phyloP scores from a whole-genome alignment of 192 early-diverging fungal species.

The Gryganskiella cystojenkinii region DNA sequence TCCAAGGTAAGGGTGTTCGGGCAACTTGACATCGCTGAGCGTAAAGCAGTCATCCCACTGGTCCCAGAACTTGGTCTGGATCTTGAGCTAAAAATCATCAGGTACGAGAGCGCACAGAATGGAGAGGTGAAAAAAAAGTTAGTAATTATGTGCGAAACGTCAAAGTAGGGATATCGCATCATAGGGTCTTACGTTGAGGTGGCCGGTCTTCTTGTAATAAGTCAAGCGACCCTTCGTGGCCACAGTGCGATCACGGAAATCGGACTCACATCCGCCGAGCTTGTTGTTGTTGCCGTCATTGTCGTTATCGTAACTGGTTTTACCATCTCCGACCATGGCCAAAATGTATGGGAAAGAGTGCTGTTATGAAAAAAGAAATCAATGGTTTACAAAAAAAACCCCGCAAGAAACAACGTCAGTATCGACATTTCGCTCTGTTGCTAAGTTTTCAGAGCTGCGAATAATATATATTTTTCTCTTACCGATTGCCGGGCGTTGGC shows the following conservation, averaged over 20 bases:
- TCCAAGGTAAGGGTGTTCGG: slow-evolving; percentile 83
- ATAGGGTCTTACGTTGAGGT: slow-evolving; percentile 3
- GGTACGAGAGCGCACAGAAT: not conserved
- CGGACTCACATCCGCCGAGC: slow-evolving; percentile 74
- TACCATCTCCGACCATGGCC: slow-evolving; percentile 95
- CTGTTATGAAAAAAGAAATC: slow-evolving; percentile 27
- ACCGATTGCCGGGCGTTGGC: slow-evolving; percentile 73
- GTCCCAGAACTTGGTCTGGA: slow-evolving; percentile 62
- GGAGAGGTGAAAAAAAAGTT: not conserved
- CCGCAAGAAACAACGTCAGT: not conserved
- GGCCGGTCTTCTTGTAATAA: slow-evolving; percentile 68
- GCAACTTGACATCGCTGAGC: slow-evolving; percentile 80
- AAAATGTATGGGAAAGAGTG: slow-evolving; percentile 89
- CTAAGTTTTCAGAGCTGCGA: no score
- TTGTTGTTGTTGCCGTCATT: slow-evolving; percentile 84
- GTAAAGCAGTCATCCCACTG: slow-evolving; percentile 90
- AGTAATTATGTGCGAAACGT: no score
- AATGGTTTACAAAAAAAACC: not conserved
- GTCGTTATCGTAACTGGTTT: slow-evolving; percentile 84
- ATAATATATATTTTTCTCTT: no score
- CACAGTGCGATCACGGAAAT: slow-evolving; percentile 78
- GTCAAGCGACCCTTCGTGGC: slow-evolving; percentile 79
- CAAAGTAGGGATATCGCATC: not conserved
- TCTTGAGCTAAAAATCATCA: slow-evolving; percentile 42
- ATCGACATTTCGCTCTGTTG: no score